Percentiles rank a stretch among this genome's conserved stretches.
Conservation (phyloP, 768 basidiomycete genomes). For the Megacollybia marginata region DNA sequence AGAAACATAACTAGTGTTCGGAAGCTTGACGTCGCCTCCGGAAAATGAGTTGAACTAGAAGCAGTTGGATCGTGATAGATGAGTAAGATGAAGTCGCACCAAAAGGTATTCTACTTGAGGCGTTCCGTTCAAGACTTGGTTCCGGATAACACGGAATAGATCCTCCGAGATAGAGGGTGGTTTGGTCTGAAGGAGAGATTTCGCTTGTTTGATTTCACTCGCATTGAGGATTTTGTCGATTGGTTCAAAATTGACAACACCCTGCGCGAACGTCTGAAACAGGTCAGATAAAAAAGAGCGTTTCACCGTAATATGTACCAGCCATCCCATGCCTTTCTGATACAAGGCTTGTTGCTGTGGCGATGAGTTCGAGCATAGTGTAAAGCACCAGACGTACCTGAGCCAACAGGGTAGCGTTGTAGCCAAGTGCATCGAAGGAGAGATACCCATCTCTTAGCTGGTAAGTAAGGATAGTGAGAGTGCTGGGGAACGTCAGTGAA, state of each 20-base stretch:
- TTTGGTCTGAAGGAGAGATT: slow-evolving; percentile 15
- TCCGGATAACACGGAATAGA: slow-evolving; percentile 19
- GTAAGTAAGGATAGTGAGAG: slow-evolving; percentile 22
- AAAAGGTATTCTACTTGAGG: slow-evolving; percentile 24
- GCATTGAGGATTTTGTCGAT: slow-evolving; percentile 16
- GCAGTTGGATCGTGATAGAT: background rate
- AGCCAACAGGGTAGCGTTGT: slow-evolving; percentile 18
- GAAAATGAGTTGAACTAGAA: slow-evolving; percentile 26
- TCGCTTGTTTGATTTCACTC: slow-evolving; percentile 15
- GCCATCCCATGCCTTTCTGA: slow-evolving; percentile 18
- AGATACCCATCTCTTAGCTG: slow-evolving; percentile 19
- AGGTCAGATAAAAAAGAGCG: background rate
- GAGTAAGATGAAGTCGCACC: slow-evolving; percentile 9
- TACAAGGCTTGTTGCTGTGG: slow-evolving; percentile 21
- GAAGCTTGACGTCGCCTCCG: slow-evolving; percentile 15
- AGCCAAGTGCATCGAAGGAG: slow-evolving; percentile 23
- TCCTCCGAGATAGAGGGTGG: slow-evolving; percentile 20
- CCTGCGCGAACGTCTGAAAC: slow-evolving; percentile 22
- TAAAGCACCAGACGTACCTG: slow-evolving; percentile 11
- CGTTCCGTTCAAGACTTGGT: slow-evolving; percentile 16
- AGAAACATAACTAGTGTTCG: slow-evolving; percentile 27
- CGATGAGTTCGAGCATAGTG: background rate
- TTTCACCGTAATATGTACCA: slow-evolving; percentile 12
- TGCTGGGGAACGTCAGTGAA: slow-evolving; percentile 9
- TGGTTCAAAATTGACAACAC: slow-evolving; percentile 20